phyloP scores from a whole-genome alignment of 140 eudicot species.

The Erigeron philadelphicus region DNA sequence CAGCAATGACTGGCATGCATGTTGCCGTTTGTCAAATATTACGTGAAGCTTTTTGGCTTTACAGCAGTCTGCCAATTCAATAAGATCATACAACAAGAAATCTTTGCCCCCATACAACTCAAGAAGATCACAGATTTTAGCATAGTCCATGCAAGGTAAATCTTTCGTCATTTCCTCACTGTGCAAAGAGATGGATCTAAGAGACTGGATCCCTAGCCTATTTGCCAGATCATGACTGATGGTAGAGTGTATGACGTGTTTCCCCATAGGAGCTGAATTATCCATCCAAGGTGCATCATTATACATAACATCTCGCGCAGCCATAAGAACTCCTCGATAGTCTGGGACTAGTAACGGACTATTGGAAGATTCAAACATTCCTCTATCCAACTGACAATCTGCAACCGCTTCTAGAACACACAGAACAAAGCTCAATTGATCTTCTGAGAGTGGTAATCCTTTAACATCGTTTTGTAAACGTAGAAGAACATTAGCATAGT shows the following conservation, averaged over 20 bases:
- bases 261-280: conserved; percentile 51
- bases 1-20: conserved; percentile 80
- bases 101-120: conserved; percentile 54
- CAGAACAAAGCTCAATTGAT: conserved; percentile 71
- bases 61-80: conserved; percentile 98
- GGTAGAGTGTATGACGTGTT: conserved; percentile 61
- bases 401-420: conserved; percentile 89
- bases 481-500: conserved; percentile 57
- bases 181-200: conserved; percentile 78
- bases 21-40: conserved; percentile 85
- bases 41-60: conserved; percentile 76
- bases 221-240: conserved; percentile 77
- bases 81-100: conserved; percentile 78
- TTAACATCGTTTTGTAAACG: conserved; percentile 64
- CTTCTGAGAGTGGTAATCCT: conserved; percentile 63
- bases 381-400: conserved; percentile 53
- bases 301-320: conserved; percentile 67
- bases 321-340: conserved; percentile 63
- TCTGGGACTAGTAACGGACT: conserved; percentile 65
- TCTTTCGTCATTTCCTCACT: conserved; percentile 95
- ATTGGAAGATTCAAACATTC: conserved; percentile 45
- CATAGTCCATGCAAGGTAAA: conserved; percentile 83
- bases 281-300: conserved; percentile 99
- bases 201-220: conserved; percentile 79
- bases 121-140: conserved; percentile 73